Conservation (phyloP, 192 early-diverging fungal species). For the Umbelopsis sp. region DNA sequence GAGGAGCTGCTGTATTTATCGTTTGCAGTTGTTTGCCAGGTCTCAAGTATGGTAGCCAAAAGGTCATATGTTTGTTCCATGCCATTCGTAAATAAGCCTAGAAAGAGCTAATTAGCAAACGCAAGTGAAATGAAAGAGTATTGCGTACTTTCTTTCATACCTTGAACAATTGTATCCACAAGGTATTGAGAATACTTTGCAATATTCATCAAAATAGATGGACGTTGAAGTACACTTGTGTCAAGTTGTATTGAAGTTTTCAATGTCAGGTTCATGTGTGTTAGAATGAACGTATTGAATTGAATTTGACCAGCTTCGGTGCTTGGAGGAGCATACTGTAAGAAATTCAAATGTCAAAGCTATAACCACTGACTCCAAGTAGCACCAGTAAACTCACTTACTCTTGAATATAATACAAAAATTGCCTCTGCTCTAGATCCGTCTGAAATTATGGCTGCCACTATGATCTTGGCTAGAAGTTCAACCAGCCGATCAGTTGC, state of each 20-base stretch:
- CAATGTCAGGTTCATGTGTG: slow-evolving; percentile 40
- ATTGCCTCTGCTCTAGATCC: neutral
- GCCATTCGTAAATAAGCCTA: slow-evolving; percentile 49
- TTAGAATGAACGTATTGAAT: slow-evolving; percentile 49
- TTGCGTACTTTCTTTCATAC: slow-evolving; percentile 16
- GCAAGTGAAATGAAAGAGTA: neutral
- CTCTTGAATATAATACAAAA: neutral
- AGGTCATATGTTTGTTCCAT: slow-evolving; percentile 49
- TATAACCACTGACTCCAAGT: neutral
- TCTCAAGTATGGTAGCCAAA: slow-evolving; percentile 57
- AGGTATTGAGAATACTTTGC: slow-evolving; percentile 44
- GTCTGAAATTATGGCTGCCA: neutral
- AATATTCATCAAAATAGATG: slow-evolving; percentile 40
- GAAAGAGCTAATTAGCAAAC: neutral
- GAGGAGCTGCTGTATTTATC: slow-evolving; percentile 8
- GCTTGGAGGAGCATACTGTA: slow-evolving; percentile 16
- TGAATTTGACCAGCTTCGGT: slow-evolving; percentile 23
- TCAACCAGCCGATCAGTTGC: slow-evolving; percentile 4
- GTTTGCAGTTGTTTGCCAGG: slow-evolving; percentile 22
- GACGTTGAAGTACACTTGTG: slow-evolving; percentile 36
- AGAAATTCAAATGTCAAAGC: neutral
- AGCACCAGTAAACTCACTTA: slow-evolving; percentile 3
- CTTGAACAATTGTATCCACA: slow-evolving; percentile 54
- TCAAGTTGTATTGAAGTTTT: slow-evolving; percentile 49
- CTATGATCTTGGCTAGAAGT: neutral